Percentiles rank a stretch among this genome's conserved stretches.
These are phyloP conservation scores for Monocercomonoides exilis DNA, from an alignment of 78 protist genomes.

Conservation along the genomic window DNA sequence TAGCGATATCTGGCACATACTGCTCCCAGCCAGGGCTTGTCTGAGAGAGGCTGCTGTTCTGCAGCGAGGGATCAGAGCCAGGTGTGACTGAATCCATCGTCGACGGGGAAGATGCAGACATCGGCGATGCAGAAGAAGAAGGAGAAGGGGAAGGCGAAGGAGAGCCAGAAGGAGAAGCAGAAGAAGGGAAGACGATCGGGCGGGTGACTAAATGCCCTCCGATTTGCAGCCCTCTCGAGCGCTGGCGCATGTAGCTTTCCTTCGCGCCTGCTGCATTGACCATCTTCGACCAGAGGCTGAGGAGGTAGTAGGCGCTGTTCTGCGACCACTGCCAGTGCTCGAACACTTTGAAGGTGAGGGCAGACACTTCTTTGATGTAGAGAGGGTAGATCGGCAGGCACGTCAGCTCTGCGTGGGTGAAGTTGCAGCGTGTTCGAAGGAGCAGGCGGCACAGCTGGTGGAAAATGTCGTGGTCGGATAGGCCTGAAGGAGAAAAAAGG, in stretches of 20 bases:
- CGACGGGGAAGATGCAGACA: too few species aligned
- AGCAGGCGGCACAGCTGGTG: not conserved
- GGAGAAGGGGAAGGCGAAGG: too few species aligned
- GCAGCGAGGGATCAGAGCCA: too few species aligned
- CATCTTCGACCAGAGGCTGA: not conserved
- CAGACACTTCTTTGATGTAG: not conserved
- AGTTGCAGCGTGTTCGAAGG: not conserved
- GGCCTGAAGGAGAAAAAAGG: too few species aligned
- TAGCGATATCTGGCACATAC: not conserved
- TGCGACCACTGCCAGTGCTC: not conserved
- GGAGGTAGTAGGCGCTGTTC: not conserved
- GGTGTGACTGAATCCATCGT: too few species aligned
- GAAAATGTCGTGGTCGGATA: not conserved
- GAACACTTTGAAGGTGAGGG: not conserved
- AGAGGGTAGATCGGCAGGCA: not conserved
- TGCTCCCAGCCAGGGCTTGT: too few species aligned
- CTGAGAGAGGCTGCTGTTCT: too few species aligned
- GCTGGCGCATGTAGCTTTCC: not conserved
- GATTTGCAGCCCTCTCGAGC: too few species aligned
- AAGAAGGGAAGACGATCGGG: too few species aligned
- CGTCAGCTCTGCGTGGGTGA: not conserved
- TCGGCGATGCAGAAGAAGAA: too few species aligned
- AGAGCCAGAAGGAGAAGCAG: too few species aligned
- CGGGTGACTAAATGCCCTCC: too few species aligned
- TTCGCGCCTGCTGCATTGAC: not conserved